phyloP scores from a whole-genome alignment of 2,329 filamentous ascomycete genomes.

The Penicillium polonicum region DNA sequence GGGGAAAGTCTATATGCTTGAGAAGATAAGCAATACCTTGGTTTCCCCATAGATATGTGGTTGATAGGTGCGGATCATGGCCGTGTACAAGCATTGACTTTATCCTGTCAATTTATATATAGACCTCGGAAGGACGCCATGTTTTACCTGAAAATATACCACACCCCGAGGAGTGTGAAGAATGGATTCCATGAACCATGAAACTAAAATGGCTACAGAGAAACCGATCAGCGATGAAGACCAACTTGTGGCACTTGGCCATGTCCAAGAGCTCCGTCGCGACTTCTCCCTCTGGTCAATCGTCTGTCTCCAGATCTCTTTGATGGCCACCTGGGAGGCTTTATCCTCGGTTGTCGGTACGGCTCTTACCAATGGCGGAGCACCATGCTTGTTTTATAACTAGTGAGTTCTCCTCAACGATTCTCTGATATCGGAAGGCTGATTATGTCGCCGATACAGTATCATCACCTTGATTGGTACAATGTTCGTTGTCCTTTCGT shows the following conservation, averaged over 20 bases:
- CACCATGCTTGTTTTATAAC: conserved; percentile 28
- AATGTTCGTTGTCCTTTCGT: conserved; percentile 40
- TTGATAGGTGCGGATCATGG: not conserved
- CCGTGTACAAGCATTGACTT: not conserved
- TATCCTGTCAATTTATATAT: not conserved
- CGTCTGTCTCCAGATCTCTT: conserved; percentile 44
- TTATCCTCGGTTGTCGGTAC: conserved; percentile 46
- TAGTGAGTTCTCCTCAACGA: conserved; percentile 11
- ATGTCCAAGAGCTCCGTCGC: conserved; percentile 30
- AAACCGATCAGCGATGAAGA: conserved; percentile 22
- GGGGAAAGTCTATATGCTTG: not conserved
- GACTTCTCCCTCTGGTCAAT: conserved; percentile 49
- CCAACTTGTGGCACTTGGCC: conserved; percentile 22
- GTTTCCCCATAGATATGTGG: not conserved
- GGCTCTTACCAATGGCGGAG: conserved; percentile 48
- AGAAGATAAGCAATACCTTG: not conserved
- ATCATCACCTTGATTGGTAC: conserved; percentile 46
- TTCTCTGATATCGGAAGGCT: not conserved
- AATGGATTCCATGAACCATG: conserved; percentile 10
- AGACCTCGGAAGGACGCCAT: not conserved
- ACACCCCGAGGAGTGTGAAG: not conserved
- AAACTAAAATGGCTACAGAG: conserved; percentile 11
- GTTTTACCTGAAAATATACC: not conserved
- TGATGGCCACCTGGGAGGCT: conserved; percentile 56
- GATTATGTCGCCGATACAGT: conserved; percentile 20